Percentiles rank a stretch among this genome's conserved stretches.
Evolutionary conservation across 352 stramenopile species (phyloP).

Genomic region (Phytophthora macrochlamydospora): DNA sequence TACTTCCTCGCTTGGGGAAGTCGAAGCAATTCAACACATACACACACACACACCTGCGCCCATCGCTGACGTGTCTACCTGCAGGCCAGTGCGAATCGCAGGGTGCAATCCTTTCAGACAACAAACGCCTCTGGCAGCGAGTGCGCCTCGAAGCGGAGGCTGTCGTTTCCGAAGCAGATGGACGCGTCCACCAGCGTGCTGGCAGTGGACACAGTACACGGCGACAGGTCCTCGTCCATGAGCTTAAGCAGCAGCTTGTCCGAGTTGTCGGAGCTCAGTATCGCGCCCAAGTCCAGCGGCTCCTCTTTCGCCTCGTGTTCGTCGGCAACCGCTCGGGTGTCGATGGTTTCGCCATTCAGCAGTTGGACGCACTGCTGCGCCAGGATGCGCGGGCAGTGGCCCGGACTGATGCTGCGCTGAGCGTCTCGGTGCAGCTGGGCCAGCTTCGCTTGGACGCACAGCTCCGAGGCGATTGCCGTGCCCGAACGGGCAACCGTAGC

Average conservation of each 20-base stretch:
- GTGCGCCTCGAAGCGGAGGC: conserved; percentile 21
- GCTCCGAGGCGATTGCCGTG: conserved; percentile 24
- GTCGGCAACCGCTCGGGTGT: conserved; percentile 7
- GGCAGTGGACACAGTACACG: conserved; percentile 9
- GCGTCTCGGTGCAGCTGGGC: conserved; percentile 47
- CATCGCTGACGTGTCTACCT: not conserved
- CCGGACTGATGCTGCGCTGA: conserved; percentile 11
- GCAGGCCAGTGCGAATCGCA: not conserved
- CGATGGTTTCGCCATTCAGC: conserved; percentile 26
- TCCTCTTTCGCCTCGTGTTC: conserved; percentile 14
- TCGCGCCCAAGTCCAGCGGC: conserved; percentile 19
- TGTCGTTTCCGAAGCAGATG: conserved; percentile 18
- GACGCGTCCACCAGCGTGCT: conserved; percentile 14
- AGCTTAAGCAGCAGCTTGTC: conserved; percentile 33
- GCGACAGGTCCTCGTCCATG: conserved; percentile 31
- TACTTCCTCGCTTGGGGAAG: not conserved
- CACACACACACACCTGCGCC: not conserved
- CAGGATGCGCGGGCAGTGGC: conserved; percentile 14
- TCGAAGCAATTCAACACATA: not conserved
- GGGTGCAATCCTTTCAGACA: conserved; percentile 12
- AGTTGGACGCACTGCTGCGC: conserved; percentile 39
- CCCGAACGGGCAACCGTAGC: conserved; percentile 10
- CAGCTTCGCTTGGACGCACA: conserved; percentile 49
- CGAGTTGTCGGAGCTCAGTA: conserved; percentile 27
- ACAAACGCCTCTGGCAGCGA: conserved; percentile 35